Conservation (phyloP, 768 basidiomycete genomes). For the Naganishia antarctica region DNA sequence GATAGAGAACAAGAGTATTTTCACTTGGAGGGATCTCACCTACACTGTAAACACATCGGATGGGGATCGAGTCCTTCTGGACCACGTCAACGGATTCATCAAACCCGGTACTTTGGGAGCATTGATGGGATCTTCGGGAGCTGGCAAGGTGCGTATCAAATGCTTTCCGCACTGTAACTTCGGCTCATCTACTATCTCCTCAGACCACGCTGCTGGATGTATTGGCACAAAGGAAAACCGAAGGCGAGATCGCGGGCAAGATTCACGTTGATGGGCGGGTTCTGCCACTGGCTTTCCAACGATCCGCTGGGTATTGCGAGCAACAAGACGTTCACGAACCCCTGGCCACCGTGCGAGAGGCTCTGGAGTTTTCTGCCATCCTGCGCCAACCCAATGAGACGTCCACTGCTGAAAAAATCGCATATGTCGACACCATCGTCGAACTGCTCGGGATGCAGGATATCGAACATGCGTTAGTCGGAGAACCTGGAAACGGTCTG, state of each 20-base stretch:
- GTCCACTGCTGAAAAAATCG: constrained; percentile 49
- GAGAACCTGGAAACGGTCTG: constrained; percentile 31
- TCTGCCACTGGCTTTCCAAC: constrained; percentile 50
- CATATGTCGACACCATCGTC: constrained; percentile 51
- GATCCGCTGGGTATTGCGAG: constrained; percentile 50
- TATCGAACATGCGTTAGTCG: constrained; percentile 61
- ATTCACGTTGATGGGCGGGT: constrained; percentile 51
- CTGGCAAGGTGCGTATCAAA: constrained; percentile 34
- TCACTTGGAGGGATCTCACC: constrained; percentile 49
- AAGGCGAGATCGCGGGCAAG: constrained; percentile 48
- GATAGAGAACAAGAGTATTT: constrained; percentile 37
- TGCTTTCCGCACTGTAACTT: too few relatives aligned
- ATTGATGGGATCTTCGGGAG: constrained; percentile 63
- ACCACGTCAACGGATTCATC: constrained; percentile 73
- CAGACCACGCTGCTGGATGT: constrained; percentile 42
- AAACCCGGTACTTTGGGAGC: constrained; percentile 77
- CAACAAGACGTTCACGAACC: constrained; percentile 58
- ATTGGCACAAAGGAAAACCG: constrained; percentile 33
- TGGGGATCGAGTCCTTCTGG: constrained; percentile 53
- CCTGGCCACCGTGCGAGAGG: constrained; percentile 57
- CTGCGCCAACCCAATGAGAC: constrained; percentile 50
- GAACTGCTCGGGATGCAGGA: constrained; percentile 60
- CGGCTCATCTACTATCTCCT: too few relatives aligned
- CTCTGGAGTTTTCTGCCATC: constrained; percentile 50
- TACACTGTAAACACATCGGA: constrained; percentile 38